These are phyloP conservation scores for Kwoniella pini DNA, from an alignment of 768 basidiomycete species.

Conservation along the genomic window DNA sequence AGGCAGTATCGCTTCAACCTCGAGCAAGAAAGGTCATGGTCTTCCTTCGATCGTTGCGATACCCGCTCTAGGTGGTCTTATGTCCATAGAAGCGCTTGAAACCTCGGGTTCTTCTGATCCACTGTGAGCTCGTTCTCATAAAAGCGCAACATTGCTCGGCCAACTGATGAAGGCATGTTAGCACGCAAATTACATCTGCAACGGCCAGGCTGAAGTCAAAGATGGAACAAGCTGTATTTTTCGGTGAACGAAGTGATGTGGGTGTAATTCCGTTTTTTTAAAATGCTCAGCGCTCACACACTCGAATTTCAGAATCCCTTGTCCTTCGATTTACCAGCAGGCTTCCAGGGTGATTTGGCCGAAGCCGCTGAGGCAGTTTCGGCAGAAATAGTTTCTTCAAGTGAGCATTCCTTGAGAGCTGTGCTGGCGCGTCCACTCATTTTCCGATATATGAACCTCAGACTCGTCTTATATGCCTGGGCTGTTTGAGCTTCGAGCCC, in stretches of 20 bases:
- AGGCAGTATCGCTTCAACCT: slow-evolving; percentile 19
- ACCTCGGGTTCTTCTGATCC: background rate
- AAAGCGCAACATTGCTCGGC: background rate
- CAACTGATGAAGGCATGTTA: too few relatives aligned
- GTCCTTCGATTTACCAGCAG: slow-evolving; percentile 52
- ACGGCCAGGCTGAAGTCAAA: slow-evolving; percentile 53
- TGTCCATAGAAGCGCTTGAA: slow-evolving; percentile 32
- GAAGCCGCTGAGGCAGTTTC: slow-evolving; percentile 53
- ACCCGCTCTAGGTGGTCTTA: slow-evolving; percentile 26
- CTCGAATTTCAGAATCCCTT: slow-evolving; percentile 53
- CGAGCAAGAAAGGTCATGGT: slow-evolving; percentile 9
- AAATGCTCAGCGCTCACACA: background rate
- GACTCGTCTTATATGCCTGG: slow-evolving; percentile 70
- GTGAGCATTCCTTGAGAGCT: too few relatives aligned
- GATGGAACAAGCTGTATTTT: slow-evolving; percentile 57
- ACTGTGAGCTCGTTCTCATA: background rate
- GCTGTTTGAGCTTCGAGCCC: slow-evolving; percentile 77
- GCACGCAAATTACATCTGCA: slow-evolving; percentile 15
- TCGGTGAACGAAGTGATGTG: slow-evolving; percentile 51
- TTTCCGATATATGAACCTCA: background rate
- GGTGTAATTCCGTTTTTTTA: background rate
- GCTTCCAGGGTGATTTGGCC: slow-evolving; percentile 51
- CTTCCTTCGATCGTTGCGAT: slow-evolving; percentile 32
- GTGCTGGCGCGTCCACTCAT: too few relatives aligned
- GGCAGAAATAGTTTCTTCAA: slow-evolving; percentile 63